These are phyloP conservation scores for Venturia asperata DNA, from an alignment of 2,329 filamentous ascomycete genomes.

Conservation along the genomic window DNA sequence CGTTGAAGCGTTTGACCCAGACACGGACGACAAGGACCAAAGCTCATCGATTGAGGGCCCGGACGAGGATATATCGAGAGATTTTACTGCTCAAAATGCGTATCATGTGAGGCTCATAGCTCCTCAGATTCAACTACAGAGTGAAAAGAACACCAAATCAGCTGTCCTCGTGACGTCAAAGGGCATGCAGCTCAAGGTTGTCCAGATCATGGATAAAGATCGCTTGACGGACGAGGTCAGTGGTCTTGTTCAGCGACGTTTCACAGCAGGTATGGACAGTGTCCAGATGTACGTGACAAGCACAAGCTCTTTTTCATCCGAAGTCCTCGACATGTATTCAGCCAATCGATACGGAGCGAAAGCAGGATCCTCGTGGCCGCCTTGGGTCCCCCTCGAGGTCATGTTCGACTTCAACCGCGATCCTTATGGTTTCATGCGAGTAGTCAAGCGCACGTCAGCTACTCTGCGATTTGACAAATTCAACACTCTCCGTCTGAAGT, in stretches of 20 bases:
- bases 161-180: conserved; percentile 96
- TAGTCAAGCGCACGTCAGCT: conserved; percentile 94
- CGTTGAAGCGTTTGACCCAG: conserved; percentile 61
- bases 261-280: conserved; percentile 92
- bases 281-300: conserved; percentile 97
- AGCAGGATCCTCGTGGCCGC: conserved; percentile 82
- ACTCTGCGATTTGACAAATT: conserved; percentile 95
- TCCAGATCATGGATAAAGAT: conserved; percentile 97
- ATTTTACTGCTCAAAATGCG: conserved; percentile 85
- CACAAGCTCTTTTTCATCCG: conserved; percentile 78
- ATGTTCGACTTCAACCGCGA: conserved; percentile 95
- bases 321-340: conserved; percentile 85
- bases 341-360: conserved; percentile 87
- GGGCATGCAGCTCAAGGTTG: conserved; percentile 94
- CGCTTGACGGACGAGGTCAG: conserved; percentile 87
- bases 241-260: conserved; percentile 88
- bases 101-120: conserved; percentile 94
- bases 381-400: conserved; percentile 96
- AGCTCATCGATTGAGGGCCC: conserved; percentile 43
- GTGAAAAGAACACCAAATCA: conserved; percentile 94
- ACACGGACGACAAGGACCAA: conserved; percentile 35
- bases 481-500: conserved; percentile 93
- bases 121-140: conserved; percentile 95
- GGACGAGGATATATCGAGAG: conserved; percentile 70
- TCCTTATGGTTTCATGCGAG: conserved; percentile 94